phyloP scores from a whole-genome alignment of 169 alveolate genomes.

The Plasmodium inui region DNA sequence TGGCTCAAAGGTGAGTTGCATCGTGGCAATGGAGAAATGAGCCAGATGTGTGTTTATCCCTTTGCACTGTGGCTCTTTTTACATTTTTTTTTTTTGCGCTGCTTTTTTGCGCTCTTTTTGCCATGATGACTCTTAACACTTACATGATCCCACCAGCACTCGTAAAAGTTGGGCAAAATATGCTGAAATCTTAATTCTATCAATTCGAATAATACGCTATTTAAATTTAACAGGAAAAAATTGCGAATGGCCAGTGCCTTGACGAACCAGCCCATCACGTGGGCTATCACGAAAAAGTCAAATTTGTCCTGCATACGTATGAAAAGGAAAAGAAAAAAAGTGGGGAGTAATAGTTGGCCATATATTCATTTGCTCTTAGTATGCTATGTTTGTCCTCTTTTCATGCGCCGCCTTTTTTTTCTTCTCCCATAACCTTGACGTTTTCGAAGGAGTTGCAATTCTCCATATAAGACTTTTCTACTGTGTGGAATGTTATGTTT shows the following conservation, averaged over 20 bases:
- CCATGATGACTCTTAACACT: neutral
- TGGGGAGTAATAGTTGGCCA: neutral
- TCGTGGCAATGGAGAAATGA: neutral
- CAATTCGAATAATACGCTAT: constrained; percentile 43
- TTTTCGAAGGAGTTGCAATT: constrained; percentile 22
- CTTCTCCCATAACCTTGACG: neutral
- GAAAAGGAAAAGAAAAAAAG: constrained; percentile 9
- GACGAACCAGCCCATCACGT: constrained; percentile 28
- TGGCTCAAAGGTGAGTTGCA: neutral
- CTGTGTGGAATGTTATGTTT: constrained; percentile 16
- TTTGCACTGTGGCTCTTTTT: neutral
- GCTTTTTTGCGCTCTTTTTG: neutral
- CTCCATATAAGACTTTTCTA: constrained; percentile 47
- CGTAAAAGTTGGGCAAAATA: constrained; percentile 66
- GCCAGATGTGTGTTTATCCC: neutral
- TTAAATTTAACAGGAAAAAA: constrained; percentile 30
- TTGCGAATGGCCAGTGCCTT: constrained; percentile 21
- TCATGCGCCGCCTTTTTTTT: neutral
- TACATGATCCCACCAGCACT: constrained; percentile 76
- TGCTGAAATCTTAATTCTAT: constrained; percentile 53
- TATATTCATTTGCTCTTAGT: neutral
- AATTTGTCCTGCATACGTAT: constrained; percentile 39
- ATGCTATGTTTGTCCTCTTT: neutral
- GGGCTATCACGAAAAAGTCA: constrained; percentile 42
- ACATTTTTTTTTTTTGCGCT: neutral